Conservation (phyloP, 257 asterid genomes). For the Przewalskia tangutica region DNA sequence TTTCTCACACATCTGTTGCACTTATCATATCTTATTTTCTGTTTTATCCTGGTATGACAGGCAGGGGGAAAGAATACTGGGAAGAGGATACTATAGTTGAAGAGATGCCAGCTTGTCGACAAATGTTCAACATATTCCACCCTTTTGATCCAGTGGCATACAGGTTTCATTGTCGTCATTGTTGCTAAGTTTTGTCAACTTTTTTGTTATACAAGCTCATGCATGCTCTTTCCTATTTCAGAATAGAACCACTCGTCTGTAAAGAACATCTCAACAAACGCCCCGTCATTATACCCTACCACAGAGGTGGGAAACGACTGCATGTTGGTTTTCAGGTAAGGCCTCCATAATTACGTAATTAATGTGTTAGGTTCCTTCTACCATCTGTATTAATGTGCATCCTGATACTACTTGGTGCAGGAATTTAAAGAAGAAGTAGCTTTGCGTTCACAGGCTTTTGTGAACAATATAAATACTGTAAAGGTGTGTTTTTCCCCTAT, state of each 20-base stretch:
- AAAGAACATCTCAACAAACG: constrained; percentile 63
- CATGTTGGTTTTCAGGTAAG: constrained; percentile 79
- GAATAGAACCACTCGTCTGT: constrained; percentile 87
- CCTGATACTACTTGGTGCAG: constrained; percentile 34
- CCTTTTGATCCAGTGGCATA: constrained; percentile 98
- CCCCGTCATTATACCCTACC: constrained; percentile 85
- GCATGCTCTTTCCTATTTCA: constrained; percentile 20
- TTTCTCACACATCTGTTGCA: background rate
- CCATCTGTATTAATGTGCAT: background rate
- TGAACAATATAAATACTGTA: constrained; percentile 40
- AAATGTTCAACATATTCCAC: constrained; percentile 90
- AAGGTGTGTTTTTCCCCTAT: constrained; percentile 35
- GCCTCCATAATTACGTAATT: background rate
- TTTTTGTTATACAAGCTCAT: background rate
- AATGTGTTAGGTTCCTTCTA: background rate
- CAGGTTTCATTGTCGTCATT: constrained; percentile 30
- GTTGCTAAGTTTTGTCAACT: background rate
- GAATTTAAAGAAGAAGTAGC: constrained; percentile 77
- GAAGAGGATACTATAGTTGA: constrained; percentile 65
- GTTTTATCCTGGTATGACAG: constrained; percentile 30
- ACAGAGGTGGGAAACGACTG: constrained; percentile 93
- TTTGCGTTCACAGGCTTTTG: constrained; percentile 57
- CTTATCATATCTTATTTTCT: background rate
- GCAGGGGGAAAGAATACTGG: constrained; percentile 78
- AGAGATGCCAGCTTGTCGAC: constrained; percentile 93